Evolutionary conservation across 129 eudicot species (phyloP), one percentile per base, ranked within the genome.

Genomic region (Solidago caesia): DNA sequence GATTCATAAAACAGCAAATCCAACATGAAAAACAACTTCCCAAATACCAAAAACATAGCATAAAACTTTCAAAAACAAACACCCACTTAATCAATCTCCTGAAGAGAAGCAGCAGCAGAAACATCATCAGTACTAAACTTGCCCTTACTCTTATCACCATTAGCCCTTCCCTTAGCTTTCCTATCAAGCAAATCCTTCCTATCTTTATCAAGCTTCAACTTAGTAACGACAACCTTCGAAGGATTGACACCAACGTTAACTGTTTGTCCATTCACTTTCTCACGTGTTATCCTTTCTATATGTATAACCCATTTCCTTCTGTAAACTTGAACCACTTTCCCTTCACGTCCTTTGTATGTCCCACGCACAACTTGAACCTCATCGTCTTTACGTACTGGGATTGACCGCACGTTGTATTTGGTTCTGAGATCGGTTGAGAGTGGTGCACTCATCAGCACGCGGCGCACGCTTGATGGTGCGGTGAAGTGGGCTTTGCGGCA

Each of bases 401-500:
- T 71, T 2, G 82, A 78, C 0, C 82, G 48, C 39, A 63, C 77
- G 72, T 78, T 78, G 82, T 78, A 64, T 41, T 78, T 78, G 56
- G 77, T 39, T 0, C 82, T 65, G 49, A 78, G 82, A 5, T 78
- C 77, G 72, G 82, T 63, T 44, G 82, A 78, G 25, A 78, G 82
- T 0, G 82, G 82, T 3, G 82, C 82, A 48, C 77, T 71, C 96
- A 89, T 87, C 0, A 89, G 77, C 27, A 89, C 88, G 21, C 92
- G 89, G 64, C 89, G 92, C 46, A 84, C 86, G 78, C 89, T 84
- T 13, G 92, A 89, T 42, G 92, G 92, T 4, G 96, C 89, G 0
- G 85, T 76, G 82, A 89, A 89, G 81, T 89, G 96, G 0, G 89
- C 96, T 84, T 89, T 89, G 4, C 96, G 81, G 87, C 78, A 78